These are phyloP conservation scores for Blastobotrys terrestris DNA, from an alignment of 805 yeast species.

Conservation along the genomic window DNA sequence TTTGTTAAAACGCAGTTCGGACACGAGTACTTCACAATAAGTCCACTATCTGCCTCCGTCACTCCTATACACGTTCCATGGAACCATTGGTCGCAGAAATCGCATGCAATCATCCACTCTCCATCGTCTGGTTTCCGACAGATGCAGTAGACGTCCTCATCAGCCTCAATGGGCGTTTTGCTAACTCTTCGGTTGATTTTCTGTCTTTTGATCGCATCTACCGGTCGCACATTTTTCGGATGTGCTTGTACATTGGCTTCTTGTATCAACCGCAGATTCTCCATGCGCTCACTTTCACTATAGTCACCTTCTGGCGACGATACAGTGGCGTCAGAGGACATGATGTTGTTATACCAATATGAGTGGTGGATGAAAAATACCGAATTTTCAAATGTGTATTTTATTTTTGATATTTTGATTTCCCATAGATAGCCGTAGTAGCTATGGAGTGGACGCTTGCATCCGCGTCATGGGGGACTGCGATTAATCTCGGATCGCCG, in stretches of 20 bases:
- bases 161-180: neutral
- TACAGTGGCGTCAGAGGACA: conserved; percentile 6
- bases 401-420: too few relatives aligned
- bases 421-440: too few relatives aligned
- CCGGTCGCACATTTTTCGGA: conserved; percentile 3
- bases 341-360: too few relatives aligned
- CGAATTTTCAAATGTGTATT: too few relatives aligned
- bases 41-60: conserved; percentile 41
- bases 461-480: too few relatives aligned
- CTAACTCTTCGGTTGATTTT: neutral
- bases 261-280: conserved; percentile 1
- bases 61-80: conserved; percentile 75
- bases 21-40: conserved; percentile 65
- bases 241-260: conserved; percentile 3
- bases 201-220: neutral
- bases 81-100: conserved; percentile 93
- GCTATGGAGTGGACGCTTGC: too few relatives aligned
- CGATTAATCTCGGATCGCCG: neutral
- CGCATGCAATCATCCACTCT: conserved; percentile 87
- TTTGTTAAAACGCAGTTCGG: conserved; percentile 45
- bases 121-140: conserved; percentile 78
- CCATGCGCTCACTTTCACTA: conserved; percentile 2
- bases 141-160: conserved; percentile 44
- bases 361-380: too few relatives aligned
- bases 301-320: conserved; percentile 5